Evolutionary conservation across 2,329 filamentous ascomycete species (phyloP), one percentile per base, ranked within the genome.

Genomic region (Ceratocystis colombiana): DNA sequence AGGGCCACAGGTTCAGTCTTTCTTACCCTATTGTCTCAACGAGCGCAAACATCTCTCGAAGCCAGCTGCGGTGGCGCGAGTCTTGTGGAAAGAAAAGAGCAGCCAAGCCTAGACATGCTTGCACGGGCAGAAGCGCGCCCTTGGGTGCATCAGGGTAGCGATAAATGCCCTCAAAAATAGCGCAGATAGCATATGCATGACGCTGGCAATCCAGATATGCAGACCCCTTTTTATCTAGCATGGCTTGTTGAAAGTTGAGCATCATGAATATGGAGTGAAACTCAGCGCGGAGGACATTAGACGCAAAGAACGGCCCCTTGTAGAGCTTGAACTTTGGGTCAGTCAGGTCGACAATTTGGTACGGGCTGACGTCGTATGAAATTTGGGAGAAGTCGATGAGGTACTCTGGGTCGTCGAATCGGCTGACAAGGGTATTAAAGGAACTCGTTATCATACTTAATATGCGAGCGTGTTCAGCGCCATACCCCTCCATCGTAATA

Each of bases 71-170:
- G 72, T 95, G 85, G 69, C 80, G 84, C 30, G 78, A 73, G 68
- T 96, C 88, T 69, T 84, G 85, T 0, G 88, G 90, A n/a, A 96
- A 76, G 72, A 94, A 94, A 64, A 96, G 78, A 10, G 84, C 82
- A 1, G 88, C 85, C 67, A 96, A 87, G 0, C 86, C 87, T 45
- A 97, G 77, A 70, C 84, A 85, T 12, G 89, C 85, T 72, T 96
- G 90, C 53, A 88, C 83, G 53, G 87, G 82, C 33, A 95, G 78
- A 15, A 93, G 76, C 12, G 84, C 83, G 1, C 90, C 90, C 30
- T 83, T 83, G 0, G 88, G 88, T 22, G 84, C 84, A 0, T 82
- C 78, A 0, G 88, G 86, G 79, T 86, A 94, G 67, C 81, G 81
- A 70, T 89, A 83, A 46, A 96, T 82, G 0, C 88, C 84, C 75